Base-by-base conservation (phyloP, 2,329 filamentous ascomycete genomes). In the Arthrobotrys conoides region DNA sequence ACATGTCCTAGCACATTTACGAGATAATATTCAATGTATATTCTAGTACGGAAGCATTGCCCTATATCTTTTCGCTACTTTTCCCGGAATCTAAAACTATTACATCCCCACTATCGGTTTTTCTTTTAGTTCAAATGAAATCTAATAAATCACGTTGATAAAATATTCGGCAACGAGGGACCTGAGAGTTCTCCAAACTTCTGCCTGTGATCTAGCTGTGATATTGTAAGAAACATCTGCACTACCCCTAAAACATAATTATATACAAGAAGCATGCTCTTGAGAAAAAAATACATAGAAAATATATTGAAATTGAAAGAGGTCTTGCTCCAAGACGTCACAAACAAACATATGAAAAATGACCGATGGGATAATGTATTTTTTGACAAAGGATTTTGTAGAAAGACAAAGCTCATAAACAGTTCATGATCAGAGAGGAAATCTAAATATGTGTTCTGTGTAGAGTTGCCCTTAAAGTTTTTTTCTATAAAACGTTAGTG, bases 151-250 rank as follows among this genome's bases (percentile, higher is more conserved):
- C 27, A 30, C 3, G 6, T 30, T 30, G 3, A 30, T 30, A 30
- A 30, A 30, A 3, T 30, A 14, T 22, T 59, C 22, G 9, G 18
- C 22, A 10, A 41, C 33, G 18, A 59, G 55, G 55, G 24, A 44
- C 36, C 44, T 61, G 20, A 9, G 57, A 27, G 44, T 61, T 24
- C 57, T 61, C 33, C 18, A 59, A 59, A 22, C 55, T 59, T 59
- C 55, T 24, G 55, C 55, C 33, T 41, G 30, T 16, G 18, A 59
- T 59, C 33, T 41, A 59, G 38, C 33, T 10, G 4, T 16, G 5
- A 9, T n/a, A 24, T 41, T 12, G 18, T 22, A 59, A 59, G 30
- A 18, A 59, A 59, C 38, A 22, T n/a, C 12, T 5, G 33, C 33
- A 18, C 55, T 59, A 38, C 33, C 1, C 12, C 51, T 3, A 36